These are phyloP conservation scores for Dictyostelium brefeldianum DNA, from an alignment of 78 protist genomes.

Conservation along the genomic window DNA sequence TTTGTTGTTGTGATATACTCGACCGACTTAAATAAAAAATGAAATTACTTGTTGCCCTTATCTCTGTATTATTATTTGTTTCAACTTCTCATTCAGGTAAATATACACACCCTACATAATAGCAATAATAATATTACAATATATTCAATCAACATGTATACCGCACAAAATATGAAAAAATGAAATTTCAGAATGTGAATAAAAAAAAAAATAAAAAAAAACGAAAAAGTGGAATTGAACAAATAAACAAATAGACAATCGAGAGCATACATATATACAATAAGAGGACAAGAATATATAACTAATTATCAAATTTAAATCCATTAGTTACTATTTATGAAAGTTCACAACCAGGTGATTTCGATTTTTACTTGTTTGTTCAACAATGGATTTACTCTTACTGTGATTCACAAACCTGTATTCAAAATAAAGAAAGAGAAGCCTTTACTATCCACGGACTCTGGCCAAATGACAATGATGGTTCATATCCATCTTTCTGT, in stretches of 20 bases:
- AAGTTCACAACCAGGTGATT: constrained; percentile 53
- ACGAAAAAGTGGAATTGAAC: neutral
- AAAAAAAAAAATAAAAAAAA: neutral
- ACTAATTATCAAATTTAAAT: neutral
- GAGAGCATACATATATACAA: too few relatives aligned
- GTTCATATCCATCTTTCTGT: constrained; percentile 62
- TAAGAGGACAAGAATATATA: too few relatives aligned
- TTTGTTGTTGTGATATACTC: neutral
- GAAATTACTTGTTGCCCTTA: neutral
- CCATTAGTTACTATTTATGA: constrained; percentile 31
- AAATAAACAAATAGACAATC: too few relatives aligned
- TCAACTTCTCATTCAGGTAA: constrained; percentile 5
- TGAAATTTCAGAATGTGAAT: neutral
- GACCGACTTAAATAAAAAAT: constrained; percentile 5
- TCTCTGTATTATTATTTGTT: constrained; percentile 6
- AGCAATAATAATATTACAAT: too few relatives aligned
- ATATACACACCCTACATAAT: too few relatives aligned
- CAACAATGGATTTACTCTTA: constrained; percentile 66
- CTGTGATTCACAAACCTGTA: constrained; percentile 61
- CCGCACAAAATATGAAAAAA: neutral
- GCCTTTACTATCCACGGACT: constrained; percentile 58
- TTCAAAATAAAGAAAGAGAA: constrained; percentile 6
- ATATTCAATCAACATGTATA: too few relatives aligned
- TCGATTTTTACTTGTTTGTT: constrained; percentile 60
- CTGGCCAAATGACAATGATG: constrained; percentile 76